phyloP scores from a whole-genome alignment of 2,329 filamentous ascomycete genomes.

The Acephala macrosclerotiorum region DNA sequence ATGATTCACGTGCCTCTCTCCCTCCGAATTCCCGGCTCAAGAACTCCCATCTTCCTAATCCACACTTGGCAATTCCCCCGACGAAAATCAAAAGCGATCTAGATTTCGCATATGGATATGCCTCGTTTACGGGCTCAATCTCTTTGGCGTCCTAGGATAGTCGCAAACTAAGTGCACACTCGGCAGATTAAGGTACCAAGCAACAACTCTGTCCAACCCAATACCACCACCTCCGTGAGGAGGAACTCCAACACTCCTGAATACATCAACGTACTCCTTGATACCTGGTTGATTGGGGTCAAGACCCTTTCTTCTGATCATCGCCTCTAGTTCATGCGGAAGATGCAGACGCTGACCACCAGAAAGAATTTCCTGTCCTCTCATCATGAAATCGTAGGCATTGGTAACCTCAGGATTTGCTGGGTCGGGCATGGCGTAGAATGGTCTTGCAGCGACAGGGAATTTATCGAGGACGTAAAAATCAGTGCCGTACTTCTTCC shows the following conservation, averaged over 20 bases:
- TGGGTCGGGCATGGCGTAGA: constrained; percentile 87
- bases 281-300: constrained; percentile 78
- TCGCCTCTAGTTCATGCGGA: constrained; percentile 75
- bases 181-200: constrained; percentile 66
- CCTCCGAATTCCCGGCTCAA: background rate
- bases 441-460: constrained; percentile 85
- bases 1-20: too few relatives aligned
- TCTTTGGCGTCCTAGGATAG: constrained; percentile 68
- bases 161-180: constrained; percentile 65
- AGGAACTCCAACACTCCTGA: constrained; percentile 82
- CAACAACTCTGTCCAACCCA: constrained; percentile 85
- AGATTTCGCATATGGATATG: too few relatives aligned
- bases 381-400: constrained; percentile 84
- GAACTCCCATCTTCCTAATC: background rate
- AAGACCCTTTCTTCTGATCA: constrained; percentile 81
- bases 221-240: constrained; percentile 91
- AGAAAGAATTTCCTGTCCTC: constrained; percentile 91
- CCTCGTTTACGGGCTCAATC: constrained; percentile 57
- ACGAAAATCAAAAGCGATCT: too few relatives aligned
- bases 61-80: background rate
- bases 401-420: constrained; percentile 71
- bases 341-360: constrained; percentile 93
- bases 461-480: constrained; percentile 99
- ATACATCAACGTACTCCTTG: constrained; percentile 88
- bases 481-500: constrained; percentile 90